Evolutionary conservation across 2,329 filamentous ascomycete genomes (phyloP).

Genomic region (Penicillium sp.): DNA sequence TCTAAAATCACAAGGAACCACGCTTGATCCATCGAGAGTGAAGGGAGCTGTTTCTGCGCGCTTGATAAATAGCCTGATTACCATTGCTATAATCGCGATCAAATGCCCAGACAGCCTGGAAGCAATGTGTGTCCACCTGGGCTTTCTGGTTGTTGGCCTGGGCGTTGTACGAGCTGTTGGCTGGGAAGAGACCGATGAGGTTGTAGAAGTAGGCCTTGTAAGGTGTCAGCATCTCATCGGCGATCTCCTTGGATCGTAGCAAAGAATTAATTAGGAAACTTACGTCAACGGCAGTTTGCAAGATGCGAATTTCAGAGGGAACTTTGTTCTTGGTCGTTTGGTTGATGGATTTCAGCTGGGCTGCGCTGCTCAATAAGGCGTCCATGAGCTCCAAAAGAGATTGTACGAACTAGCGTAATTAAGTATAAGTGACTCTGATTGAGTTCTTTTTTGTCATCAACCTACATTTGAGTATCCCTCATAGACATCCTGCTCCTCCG

Average conservation of each 20-base stretch:
- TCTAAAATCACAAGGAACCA: neutral
- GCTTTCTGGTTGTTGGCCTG: constrained; percentile 17
- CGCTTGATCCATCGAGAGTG: constrained; percentile 4
- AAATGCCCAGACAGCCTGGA: constrained; percentile 16
- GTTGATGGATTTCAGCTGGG: constrained; percentile 7
- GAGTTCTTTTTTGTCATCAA: neutral
- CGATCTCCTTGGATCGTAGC: neutral
- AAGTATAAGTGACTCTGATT: neutral
- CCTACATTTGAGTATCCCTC: constrained; percentile 18
- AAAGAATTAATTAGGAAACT: neutral
- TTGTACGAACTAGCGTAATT: constrained; percentile 12
- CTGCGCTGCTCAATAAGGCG: constrained; percentile 11
- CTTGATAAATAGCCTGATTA: neutral
- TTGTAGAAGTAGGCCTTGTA: constrained; percentile 17
- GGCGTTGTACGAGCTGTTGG: constrained; percentile 11
- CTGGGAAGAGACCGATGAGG: constrained; percentile 15
- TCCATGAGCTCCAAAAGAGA: constrained; percentile 15
- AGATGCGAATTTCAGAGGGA: constrained; percentile 7
- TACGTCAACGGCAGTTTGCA: constrained; percentile 10
- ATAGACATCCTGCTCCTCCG: constrained; percentile 11
- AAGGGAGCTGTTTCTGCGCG: neutral
- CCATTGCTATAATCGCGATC: neutral
- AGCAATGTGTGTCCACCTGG: constrained; percentile 16
- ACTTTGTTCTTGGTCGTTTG: constrained; percentile 3
- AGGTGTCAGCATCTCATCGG: constrained; percentile 3